Base-by-base conservation (phyloP, 495 filamentous ascomycete species). In the Coniosporium apollinis region DNA sequence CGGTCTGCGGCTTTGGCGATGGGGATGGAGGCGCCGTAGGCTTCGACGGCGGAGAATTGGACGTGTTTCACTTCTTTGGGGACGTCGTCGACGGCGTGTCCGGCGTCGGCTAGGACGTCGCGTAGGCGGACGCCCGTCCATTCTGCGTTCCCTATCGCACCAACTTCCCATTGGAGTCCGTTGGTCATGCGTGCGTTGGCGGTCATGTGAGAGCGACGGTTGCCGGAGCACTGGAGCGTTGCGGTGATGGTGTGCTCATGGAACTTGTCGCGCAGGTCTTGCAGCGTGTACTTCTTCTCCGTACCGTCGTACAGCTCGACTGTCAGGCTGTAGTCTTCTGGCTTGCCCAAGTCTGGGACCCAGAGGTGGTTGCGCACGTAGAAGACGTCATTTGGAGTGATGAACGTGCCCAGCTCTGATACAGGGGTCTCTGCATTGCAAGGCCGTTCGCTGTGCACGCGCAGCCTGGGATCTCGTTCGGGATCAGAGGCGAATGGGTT, bases 311-410 rank as follows among this genome's bases (percentile, higher is more conserved):
- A 57, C 5, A 76, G 52, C 52, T 76, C 70, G 20, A 74, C 43
- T 3, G 57, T 60, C 5, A 78, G 39, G 0, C 42, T 54, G 32
- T 75, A 62, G 6, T 58, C 47, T 1, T 59, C 60, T 3, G 54
- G 59, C 6, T 57, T 48, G 20, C 47, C 30, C 10, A 55, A 51
- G 17, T 57, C 45, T 0, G 73, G 72, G 33, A 76, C 72, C 62
- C 68, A 66, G 51, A 74, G 65, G 51, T 78, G 73, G 42, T 72
- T 70, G 3, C 73, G 59, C 2, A 77, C 64, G 43, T 75, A 78
- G 46, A 74, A 74, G 4, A 69, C 39, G 6, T 55, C 47, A 13
- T 60, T 65, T 0, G 65, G 66, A 4, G 73, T 78, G 28, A 64
- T 47, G 49, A 72, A 70, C 14, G 37, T 10, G 15, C 17, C 17